Evolutionary conservation across 495 filamentous ascomycete species (phyloP), one percentile per base, ranked within the genome.

Genomic region (Aspergillus carlsbadensis): DNA sequence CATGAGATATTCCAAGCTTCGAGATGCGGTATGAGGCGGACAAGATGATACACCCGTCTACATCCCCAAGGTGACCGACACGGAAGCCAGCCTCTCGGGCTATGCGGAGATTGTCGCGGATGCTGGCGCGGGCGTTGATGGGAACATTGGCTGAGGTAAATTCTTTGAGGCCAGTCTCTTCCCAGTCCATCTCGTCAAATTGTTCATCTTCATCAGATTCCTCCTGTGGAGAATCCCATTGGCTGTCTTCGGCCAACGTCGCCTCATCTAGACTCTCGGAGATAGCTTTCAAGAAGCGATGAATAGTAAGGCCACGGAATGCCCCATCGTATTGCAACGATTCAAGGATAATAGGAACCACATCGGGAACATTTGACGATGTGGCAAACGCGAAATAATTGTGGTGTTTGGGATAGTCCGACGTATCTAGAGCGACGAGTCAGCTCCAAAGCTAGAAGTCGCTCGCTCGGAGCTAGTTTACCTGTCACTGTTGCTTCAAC

Each of bases 1-100:
- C 89, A 24, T 88, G 78, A 2, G 91, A 91, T 24, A 98, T 82
- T 2, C 80, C 86, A 2, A 96, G 79, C 57, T 87, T 88, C 0
- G 74, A 70, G 45, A 91, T 80, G 1, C 84, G 85, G 42, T 70
- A 73, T 21, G 78, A 77, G 10, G 87, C 79, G 0, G 87, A 87
- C 6, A 96, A 56, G 31, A 82, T 86, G 47, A 91, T 61, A 20
- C 80, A 77, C 35, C 78, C 82, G 5, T 75, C 63, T 10, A 83
- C 64, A 8, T 74, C 71, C 10, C 79, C 82, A 7, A 88, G 64
- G 34, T 82, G 74, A 3, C 89, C 90, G n/a, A 91, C 76, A 52
- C 82, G 89, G 70, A 91, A 93, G 0, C 91, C 92, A 13, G 87
- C 84, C 2, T 74, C 50, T 60, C 84, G 86, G 6, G 76, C 85